A percentile compares a stretch with the other conserved stretches of the same genome.
Evolutionary conservation across 1,139 yeast species (phyloP).

Genomic region (Saccharomyces hybrid): DNA sequence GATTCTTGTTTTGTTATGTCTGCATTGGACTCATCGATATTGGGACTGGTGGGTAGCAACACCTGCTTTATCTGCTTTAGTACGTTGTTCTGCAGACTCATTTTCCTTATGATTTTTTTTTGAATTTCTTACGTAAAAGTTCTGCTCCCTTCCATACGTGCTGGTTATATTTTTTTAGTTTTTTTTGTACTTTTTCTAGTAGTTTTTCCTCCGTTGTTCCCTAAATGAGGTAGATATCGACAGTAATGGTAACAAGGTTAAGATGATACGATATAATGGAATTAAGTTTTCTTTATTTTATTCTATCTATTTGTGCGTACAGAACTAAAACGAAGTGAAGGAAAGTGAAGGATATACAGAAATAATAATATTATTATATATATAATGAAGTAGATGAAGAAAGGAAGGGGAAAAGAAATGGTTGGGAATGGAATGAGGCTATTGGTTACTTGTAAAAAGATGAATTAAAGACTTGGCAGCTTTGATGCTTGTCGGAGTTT

Average conservation of each 20-base stretch:
- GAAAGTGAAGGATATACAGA: background rate
- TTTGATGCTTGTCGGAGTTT: slow-evolving; percentile 30
- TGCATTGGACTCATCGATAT: background rate
- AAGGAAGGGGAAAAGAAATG: background rate
- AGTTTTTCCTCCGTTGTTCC: background rate
- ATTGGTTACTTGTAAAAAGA: slow-evolving; percentile 11
- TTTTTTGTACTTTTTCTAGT: background rate
- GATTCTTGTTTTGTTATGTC: background rate
- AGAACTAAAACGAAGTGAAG: background rate
- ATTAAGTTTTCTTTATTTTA: background rate
- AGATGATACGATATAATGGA: too few species aligned
- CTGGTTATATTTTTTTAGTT: background rate
- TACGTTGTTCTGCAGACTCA: background rate
- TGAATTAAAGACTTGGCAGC: slow-evolving; percentile 32
- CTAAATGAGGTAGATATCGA: too few species aligned
- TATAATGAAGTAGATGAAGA: background rate
- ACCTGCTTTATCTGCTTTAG: background rate
- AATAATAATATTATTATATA: background rate
- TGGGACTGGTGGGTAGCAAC: background rate
- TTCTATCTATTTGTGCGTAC: background rate
- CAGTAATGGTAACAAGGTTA: too few species aligned
- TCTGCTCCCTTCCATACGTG: too few species aligned
- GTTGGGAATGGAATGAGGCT: background rate
- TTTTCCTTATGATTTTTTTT: background rate
- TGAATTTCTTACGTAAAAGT: too few species aligned